Conservation (phyloP, 2,329 filamentous ascomycete genomes). For the Alternaria burnsii region DNA sequence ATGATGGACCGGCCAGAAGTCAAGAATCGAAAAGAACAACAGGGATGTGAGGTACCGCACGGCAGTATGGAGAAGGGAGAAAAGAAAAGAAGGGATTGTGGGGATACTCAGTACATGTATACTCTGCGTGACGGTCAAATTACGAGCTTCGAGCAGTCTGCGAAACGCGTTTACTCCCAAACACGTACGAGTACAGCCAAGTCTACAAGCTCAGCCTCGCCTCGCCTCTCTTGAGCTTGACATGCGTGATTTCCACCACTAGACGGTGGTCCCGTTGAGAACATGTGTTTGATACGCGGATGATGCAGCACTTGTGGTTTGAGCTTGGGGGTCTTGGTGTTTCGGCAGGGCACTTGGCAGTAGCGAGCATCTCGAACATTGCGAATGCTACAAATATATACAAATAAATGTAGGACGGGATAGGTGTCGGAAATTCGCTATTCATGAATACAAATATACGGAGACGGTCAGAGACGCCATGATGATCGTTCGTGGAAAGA, state of each 20-base stretch:
- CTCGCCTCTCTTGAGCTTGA: slow-evolving; percentile 27
- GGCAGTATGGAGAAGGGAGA: slow-evolving; percentile 16
- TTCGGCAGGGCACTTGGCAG: slow-evolving; percentile 36
- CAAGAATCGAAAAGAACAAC: slow-evolving; percentile 5
- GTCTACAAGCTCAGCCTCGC: slow-evolving; percentile 26
- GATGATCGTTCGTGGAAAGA: not conserved
- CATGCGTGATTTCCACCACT: slow-evolving; percentile 7
- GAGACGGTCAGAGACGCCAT: not conserved
- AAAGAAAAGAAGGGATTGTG: slow-evolving; percentile 7
- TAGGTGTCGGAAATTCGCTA: no score
- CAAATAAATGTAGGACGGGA: not conserved
- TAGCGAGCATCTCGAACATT: not conserved
- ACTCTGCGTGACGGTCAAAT: not conserved
- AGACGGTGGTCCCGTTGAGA: not conserved
- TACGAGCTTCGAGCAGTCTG: not conserved
- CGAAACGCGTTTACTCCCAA: slow-evolving; percentile 3
- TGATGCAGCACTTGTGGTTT: slow-evolving; percentile 39
- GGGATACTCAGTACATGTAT: not conserved
- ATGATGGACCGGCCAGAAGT: slow-evolving; percentile 39
- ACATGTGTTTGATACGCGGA: slow-evolving; percentile 36
- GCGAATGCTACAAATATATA: not conserved
- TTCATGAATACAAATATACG: not conserved
- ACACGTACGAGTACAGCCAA: slow-evolving; percentile 30
- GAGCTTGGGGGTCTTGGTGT: slow-evolving; percentile 28
- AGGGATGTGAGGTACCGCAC: slow-evolving; percentile 5